Base-by-base conservation (phyloP, 2,329 filamentous ascomycete genomes). In the Colletotrichum lupini region DNA sequence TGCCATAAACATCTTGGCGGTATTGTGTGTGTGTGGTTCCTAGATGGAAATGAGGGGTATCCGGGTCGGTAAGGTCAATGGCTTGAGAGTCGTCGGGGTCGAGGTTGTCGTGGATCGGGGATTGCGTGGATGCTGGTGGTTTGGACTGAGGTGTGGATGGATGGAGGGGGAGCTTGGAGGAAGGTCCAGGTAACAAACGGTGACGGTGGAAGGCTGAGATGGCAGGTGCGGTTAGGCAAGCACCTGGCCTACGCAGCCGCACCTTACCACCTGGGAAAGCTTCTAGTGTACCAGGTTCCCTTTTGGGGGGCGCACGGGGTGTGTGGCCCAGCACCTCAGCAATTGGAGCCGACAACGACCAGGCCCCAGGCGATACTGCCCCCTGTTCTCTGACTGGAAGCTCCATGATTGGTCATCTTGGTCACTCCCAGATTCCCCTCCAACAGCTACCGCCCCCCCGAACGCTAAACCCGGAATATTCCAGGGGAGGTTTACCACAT, bases 1-100 rank as follows among this genome's bases (percentile, higher is more conserved):
- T 90, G 97, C 95, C 91, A 99, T 98, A 91, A 99, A 99, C 97
- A 98, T 98, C 80, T 87, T 95, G 90, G 82, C 87, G 85, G 84
- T 82, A 77, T 85, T 84, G 78, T 79, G 67, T 67, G 72, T 55
- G 73, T 65, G 72, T 56, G 37, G 64, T 30, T 58, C 58, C 28
- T 66, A 46, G 22, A 68, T 32, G 19, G 4, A 72, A 49, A 28
- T 32, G 24, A 57, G 57, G 53, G 35, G 19, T 30, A 28, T 26
- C 35, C 35, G 49, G 49, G n/a, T 62, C 52, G 49, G 30, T 7
- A 56, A 9, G 49, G 52, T 63, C 46, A 64, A 56, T 30, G 74
- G 55, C 58, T 37, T 22, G 9, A 52, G 22, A 24, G 46, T 56
- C 16, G 37, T 53, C 19, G 28, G 57, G 46, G 52, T 70, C 68